Percentiles rank a stretch among this genome's conserved stretches.
Evolutionary conservation across 2,329 filamentous ascomycete genomes (phyloP).

Genomic region (Calonectria pteridis): DNA sequence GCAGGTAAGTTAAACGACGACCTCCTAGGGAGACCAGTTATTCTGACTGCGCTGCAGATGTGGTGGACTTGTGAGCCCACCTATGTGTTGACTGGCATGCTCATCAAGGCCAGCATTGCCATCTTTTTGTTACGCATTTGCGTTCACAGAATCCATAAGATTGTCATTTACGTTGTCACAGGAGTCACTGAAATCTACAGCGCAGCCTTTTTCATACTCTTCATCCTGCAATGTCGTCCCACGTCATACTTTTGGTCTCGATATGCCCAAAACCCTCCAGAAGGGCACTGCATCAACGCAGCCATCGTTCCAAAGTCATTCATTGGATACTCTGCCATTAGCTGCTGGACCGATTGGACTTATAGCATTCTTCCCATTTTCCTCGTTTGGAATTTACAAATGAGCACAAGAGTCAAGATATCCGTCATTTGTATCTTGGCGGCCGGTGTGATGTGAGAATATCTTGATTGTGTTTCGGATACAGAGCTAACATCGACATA

Average conservation of each 20-base stretch:
- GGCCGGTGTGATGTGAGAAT: slow-evolving; percentile 53
- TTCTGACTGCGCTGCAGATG: slow-evolving; percentile 38
- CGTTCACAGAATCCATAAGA: slow-evolving; percentile 42
- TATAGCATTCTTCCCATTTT: slow-evolving; percentile 56
- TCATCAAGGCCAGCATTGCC: slow-evolving; percentile 55
- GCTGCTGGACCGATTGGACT: slow-evolving; percentile 55
- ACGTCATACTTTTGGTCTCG: slow-evolving; percentile 54
- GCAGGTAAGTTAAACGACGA: slow-evolving; percentile 38
- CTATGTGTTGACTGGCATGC: slow-evolving; percentile 52
- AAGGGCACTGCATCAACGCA: slow-evolving; percentile 49
- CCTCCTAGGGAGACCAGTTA: not conserved
- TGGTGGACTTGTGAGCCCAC: slow-evolving; percentile 58
- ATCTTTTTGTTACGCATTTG: slow-evolving; percentile 55
- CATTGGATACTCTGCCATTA: slow-evolving; percentile 54
- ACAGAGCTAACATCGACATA: not conserved
- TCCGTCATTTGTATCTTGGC: slow-evolving; percentile 49
- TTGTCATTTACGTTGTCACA: slow-evolving; percentile 48
- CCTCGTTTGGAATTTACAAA: slow-evolving; percentile 55
- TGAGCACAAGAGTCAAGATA: slow-evolving; percentile 54
- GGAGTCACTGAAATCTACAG: slow-evolving; percentile 50
- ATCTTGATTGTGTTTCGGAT: not conserved
- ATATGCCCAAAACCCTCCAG: slow-evolving; percentile 37
- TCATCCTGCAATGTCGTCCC: slow-evolving; percentile 55
- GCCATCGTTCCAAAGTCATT: slow-evolving; percentile 46
- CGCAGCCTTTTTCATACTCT: slow-evolving; percentile 53